Evolutionary conservation across 2,329 filamentous ascomycete species (phyloP).

Genomic region (Botrytis galanthina): DNA sequence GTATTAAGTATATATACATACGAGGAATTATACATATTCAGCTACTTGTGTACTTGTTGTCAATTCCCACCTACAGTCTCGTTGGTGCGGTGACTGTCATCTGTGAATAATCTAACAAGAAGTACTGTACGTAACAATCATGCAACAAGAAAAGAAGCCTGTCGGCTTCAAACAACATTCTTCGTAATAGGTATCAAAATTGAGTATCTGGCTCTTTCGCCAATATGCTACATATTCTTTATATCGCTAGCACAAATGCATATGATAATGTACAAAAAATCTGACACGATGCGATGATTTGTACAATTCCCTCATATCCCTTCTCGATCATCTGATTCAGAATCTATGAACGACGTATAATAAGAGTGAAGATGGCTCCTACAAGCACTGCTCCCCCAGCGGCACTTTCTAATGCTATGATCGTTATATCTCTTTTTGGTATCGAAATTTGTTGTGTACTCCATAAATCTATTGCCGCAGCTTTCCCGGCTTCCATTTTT

Average conservation of each 20-base stretch:
- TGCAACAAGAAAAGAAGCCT: neutral
- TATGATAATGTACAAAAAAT: conserved; percentile 7
- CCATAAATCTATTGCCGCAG: conserved; percentile 55
- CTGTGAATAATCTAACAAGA: neutral
- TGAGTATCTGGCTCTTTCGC: neutral
- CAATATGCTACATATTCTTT: neutral
- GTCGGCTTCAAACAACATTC: neutral
- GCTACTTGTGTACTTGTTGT: neutral
- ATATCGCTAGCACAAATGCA: neutral
- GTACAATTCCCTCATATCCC: neutral
- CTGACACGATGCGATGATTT: neutral
- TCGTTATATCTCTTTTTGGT: conserved; percentile 67
- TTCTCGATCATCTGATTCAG: too few relatives aligned
- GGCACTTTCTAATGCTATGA: conserved; percentile 66
- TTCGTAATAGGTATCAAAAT: neutral
- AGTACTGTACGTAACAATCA: neutral
- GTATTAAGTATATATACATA: neutral
- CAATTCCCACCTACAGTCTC: neutral
- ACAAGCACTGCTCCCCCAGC: conserved; percentile 63
- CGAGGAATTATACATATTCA: neutral
- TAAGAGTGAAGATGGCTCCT: conserved; percentile 40
- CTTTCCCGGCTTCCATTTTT: conserved; percentile 47
- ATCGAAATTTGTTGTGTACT: conserved; percentile 64
- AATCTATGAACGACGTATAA: conserved; percentile 33
- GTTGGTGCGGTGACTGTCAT: neutral